Base-by-base conservation (phyloP, 352 stramenopile species). In the Pythium brachiatum region DNA sequence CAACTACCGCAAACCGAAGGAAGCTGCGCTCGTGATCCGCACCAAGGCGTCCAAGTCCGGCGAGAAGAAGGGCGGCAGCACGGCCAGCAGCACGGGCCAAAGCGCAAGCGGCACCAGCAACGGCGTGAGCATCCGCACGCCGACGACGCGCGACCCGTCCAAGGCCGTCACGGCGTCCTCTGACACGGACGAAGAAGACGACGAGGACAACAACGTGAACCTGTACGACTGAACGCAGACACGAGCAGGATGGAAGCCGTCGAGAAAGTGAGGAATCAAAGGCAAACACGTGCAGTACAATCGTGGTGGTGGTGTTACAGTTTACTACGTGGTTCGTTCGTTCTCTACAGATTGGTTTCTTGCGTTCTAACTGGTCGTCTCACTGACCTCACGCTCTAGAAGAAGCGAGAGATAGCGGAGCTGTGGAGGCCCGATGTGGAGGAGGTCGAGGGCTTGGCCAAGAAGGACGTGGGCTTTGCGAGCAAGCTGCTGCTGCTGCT, bases 111-210 rank as follows among this genome's bases (percentile, higher is more conserved):
- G 72, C 31, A 72, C 60, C 53, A 78, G 62, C 29, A 79, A 75
- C 29, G 78, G 78, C 48, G 78, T 91, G 31, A 86, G 54, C 20
- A 91, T 91, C 57, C 80, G 75, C 47, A 79, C 80, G 26, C 55
- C 74, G 20, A 69, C 53, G 25, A 44, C 38, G 38, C 38, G 38
- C 18, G 38, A 44, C 23, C 16, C 38, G n/a, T 23, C 34, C 26
- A 69, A 69, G 32, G 21, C 59, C 41, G 67, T 69, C 12, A 47
- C 73, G 32, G 74, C 67, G 16, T 79, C 75, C 13, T 91, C 82
- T 15, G 84, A 92, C 57, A 91, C 83, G 18, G 82, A 90, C 55
- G 84, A 90, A 41, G 81, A 90, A 53, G 83, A 93, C 26, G 82
- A 89, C 38, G 71, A 74, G 44, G 76, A 83, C 44, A 43, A 21